phyloP scores from a whole-genome alignment of 306 rosid genomes.

The Rosa lucieae region DNA sequence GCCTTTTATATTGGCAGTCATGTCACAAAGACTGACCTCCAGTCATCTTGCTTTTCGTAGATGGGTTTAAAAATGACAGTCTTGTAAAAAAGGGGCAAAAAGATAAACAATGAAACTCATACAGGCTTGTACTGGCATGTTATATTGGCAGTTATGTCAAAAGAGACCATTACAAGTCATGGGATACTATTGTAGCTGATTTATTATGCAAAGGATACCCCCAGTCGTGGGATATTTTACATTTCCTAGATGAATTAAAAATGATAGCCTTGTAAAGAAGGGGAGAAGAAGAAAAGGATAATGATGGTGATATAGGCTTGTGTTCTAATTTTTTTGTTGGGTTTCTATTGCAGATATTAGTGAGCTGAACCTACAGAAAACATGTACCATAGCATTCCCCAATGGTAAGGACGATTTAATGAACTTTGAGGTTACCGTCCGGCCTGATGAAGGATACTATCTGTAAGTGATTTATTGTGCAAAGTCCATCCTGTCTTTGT shows the following conservation, averaged over 20 bases:
- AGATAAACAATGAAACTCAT: neutral
- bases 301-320: neutral
- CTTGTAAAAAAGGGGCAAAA: neutral
- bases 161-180: neutral
- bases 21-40: neutral
- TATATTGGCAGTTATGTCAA: neutral
- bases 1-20: neutral
- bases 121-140: neutral
- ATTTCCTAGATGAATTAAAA: neutral
- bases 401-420: conserved; percentile 64
- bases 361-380: conserved; percentile 54
- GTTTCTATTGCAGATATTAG: conserved; percentile 42
- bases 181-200: neutral
- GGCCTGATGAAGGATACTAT: conserved; percentile 64
- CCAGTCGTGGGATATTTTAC: neutral
- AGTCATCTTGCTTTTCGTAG: neutral
- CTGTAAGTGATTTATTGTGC: conserved; percentile 32
- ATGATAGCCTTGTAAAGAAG: neutral
- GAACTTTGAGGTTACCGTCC: conserved; percentile 60
- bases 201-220: neutral
- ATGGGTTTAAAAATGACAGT: neutral
- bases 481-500: neutral
- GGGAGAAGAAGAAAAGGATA: neutral
- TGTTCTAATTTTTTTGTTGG: neutral
- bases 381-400: conserved; percentile 50